Percentiles rank a stretch among this genome's conserved stretches.
Evolutionary conservation across 2,329 filamentous ascomycete species (phyloP).

Genomic region (Aspergillus hiratsukae): DNA sequence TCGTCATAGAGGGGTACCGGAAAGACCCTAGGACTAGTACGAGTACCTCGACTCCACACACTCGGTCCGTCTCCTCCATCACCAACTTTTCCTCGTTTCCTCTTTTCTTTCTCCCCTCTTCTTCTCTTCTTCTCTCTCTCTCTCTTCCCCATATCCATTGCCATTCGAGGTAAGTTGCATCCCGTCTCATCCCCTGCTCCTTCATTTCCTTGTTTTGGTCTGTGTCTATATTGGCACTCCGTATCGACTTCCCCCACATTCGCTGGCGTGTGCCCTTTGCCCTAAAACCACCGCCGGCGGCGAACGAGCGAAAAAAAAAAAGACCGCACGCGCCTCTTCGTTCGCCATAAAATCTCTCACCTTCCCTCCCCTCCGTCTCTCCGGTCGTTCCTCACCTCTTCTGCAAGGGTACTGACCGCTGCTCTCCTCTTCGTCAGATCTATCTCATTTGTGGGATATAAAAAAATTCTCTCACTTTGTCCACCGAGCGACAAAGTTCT

Average conservation of each 20-base stretch:
- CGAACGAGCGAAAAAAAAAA: slow-evolving; percentile 10
- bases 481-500: not conserved
- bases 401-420: slow-evolving; percentile 12
- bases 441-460: slow-evolving; percentile 7
- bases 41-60: too few relatives aligned
- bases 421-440: slow-evolving; percentile 7
- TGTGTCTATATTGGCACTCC: slow-evolving; percentile 1
- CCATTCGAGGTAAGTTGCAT: slow-evolving; percentile 6
- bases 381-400: slow-evolving; percentile 1
- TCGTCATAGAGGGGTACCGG: slow-evolving; percentile 5
- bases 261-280: slow-evolving; percentile 22
- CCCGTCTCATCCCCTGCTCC: not conserved
- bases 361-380: slow-evolving; percentile 1
- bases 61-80: slow-evolving; percentile 2
- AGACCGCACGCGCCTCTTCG: not conserved
- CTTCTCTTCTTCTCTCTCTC: slow-evolving; percentile 1
- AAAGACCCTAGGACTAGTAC: not conserved
- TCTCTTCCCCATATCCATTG: not conserved
- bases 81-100: not conserved
- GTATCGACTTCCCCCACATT: slow-evolving; percentile 1
- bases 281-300: slow-evolving; percentile 16
- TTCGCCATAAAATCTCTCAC: slow-evolving; percentile 15
- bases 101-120: not conserved
- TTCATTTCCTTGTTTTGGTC: slow-evolving; percentile 4
- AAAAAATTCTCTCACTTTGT: slow-evolving; percentile 8